phyloP scores from a whole-genome alignment of 352 stramenopile genomes.

The Phytophthora idaei region DNA sequence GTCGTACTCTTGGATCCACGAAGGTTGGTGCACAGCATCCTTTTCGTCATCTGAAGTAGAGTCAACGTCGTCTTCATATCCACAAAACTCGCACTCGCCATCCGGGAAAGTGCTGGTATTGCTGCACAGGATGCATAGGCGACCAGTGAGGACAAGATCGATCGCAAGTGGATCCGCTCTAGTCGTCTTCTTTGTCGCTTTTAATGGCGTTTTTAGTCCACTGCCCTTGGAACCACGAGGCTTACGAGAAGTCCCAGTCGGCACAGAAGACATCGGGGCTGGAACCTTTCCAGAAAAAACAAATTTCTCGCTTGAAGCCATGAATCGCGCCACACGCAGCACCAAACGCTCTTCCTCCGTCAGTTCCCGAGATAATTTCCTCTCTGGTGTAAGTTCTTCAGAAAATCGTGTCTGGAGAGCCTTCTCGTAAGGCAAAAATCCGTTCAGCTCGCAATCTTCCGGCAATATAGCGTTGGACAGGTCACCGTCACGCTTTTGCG shows the following conservation, averaged over 20 bases:
- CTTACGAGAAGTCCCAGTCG: not conserved
- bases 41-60: slow-evolving; percentile 20
- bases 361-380: slow-evolving; percentile 3
- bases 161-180: slow-evolving; percentile 23
- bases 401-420: slow-evolving; percentile 10
- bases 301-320: slow-evolving; percentile 35
- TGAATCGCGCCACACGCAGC: slow-evolving; percentile 23
- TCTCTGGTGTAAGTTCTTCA: slow-evolving; percentile 8
- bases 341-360: slow-evolving; percentile 31
- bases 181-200: not conserved
- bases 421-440: slow-evolving; percentile 43
- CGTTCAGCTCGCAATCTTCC: slow-evolving; percentile 48
- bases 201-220: not conserved
- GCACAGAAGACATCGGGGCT: not conserved
- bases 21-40: slow-evolving; percentile 2
- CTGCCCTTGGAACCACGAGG: not conserved
- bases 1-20: slow-evolving; percentile 21
- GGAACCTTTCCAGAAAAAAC: slow-evolving; percentile 15
- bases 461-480: slow-evolving; percentile 28
- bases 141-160: slow-evolving; percentile 20
- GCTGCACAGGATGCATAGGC: slow-evolving; percentile 40
- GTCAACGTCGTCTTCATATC: slow-evolving; percentile 39
- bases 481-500: slow-evolving; percentile 20
- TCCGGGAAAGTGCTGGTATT: slow-evolving; percentile 43
- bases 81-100: slow-evolving; percentile 47